Evolutionary conservation across 2,329 filamentous ascomycete species (phyloP), one percentile per base, ranked within the genome.

Genomic region (Epichloe scottii): DNA sequence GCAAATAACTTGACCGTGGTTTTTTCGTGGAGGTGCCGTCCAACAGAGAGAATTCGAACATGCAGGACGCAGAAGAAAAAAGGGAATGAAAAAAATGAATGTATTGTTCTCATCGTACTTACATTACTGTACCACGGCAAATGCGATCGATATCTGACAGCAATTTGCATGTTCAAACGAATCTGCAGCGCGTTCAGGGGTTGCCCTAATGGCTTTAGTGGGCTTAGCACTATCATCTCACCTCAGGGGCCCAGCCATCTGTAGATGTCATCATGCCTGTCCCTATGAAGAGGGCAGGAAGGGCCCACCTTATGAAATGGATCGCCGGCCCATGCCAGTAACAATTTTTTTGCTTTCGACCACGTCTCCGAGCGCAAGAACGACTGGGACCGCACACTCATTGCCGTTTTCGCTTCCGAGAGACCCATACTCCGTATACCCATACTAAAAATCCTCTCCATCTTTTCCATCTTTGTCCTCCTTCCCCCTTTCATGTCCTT

Each of bases 391-490:
- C 2, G 40, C 14, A n/a, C 37, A 37, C 45, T 33, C 40, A 37
- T 34, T 48, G 15, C 14, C 46, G 15, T 39, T 51, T 49, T 42
- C 37, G 19, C 33, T 33, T 42, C 45, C 40, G 26, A 19, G 17
- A 19, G 33, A 52, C 53, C 58, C 58, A 53, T 41, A n/a, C n/a
- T n/a, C n/a, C n/a, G n/a, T n/a, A 44, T 58, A 55, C 57, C 51
- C 58, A 61, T 60, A 57, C 59, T 58, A 53, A 30, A 30, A 30
- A 52, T 60, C 62, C 63, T 62, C 61, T 38, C 63, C 61, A 21
- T 63, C 61, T 59, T 63, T 55, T 66, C 62, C 59, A 57, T 58
- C 53, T 51, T 51, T 51, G 52, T 59, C 58, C 59, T 62, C 62
- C 55, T 58, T 55, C 58, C 58, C 50, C 33, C 37, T 38, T 48